phyloP scores from a whole-genome alignment of 2,329 filamentous ascomycete species.

The Claviceps arundinis region DNA sequence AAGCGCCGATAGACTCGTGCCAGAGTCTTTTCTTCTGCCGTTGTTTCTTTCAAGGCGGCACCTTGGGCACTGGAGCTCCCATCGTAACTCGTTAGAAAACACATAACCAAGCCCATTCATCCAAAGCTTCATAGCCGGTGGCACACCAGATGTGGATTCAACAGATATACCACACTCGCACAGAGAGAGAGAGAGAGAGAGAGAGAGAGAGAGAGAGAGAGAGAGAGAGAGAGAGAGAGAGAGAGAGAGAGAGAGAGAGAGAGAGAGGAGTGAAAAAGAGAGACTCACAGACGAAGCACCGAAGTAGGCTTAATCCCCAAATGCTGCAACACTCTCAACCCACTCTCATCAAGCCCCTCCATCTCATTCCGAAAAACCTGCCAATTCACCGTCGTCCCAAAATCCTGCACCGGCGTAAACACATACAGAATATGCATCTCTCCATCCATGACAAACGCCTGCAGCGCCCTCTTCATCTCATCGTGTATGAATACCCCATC shows the following conservation, averaged over 20 bases:
- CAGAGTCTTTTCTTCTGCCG: slow-evolving; percentile 43
- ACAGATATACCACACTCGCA: no score
- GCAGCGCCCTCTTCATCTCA: slow-evolving; percentile 53
- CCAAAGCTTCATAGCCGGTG: no score
- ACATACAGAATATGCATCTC: slow-evolving; percentile 71
- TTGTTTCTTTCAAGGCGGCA: slow-evolving; percentile 49
- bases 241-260: background rate
- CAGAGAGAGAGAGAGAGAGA: background rate
- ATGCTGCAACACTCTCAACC: slow-evolving; percentile 52
- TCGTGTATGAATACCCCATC: slow-evolving; percentile 61
- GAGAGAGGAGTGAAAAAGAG: background rate
- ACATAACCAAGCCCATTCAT: no score
- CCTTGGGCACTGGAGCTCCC: slow-evolving; percentile 48
- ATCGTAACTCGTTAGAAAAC: background rate
- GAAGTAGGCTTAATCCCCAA: slow-evolving; percentile 55
- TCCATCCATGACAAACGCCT: slow-evolving; percentile 66
- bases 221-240: slow-evolving; percentile 1
- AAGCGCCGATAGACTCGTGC: slow-evolving; percentile 57
- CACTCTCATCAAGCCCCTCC: slow-evolving; percentile 57
- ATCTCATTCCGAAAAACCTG: slow-evolving; percentile 58
- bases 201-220: background rate
- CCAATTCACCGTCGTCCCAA: slow-evolving; percentile 51
- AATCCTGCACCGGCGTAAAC: slow-evolving; percentile 58
- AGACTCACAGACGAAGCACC: slow-evolving; percentile 50
- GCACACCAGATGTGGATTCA: no score